A percentile compares a stretch with the other conserved stretches of the same genome.
Conservation (phyloP, 2,329 filamentous ascomycete genomes). For the Tolypocladium endophyticum region DNA sequence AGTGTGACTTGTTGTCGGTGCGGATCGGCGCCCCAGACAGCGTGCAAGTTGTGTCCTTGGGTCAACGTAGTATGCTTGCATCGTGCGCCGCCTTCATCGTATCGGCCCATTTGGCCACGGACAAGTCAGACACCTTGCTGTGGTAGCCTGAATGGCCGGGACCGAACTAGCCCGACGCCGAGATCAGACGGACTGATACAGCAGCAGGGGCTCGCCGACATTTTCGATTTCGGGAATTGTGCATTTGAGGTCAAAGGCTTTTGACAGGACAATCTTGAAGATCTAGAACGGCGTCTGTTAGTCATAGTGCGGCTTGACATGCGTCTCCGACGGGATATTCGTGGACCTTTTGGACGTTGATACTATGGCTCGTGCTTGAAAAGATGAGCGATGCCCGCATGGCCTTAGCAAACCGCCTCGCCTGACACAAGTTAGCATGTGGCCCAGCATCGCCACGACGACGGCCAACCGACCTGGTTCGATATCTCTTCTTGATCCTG, state of each 20-base stretch:
- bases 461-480: constrained; percentile 58
- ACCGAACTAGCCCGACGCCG: neutral
- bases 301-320: neutral
- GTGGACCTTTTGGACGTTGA: constrained; percentile 95
- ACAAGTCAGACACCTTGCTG: neutral
- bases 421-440: constrained; percentile 35
- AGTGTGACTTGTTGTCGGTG: neutral
- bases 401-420: constrained; percentile 89
- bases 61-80: neutral
- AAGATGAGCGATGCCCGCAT: constrained; percentile 98
- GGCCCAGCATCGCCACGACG: neutral
- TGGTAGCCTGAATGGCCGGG: neutral
- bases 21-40: neutral
- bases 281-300: constrained; percentile 48
- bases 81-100: neutral
- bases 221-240: constrained; percentile 99
- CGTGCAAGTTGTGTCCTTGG: neutral
- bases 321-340: constrained; percentile 2
- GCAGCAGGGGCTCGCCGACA: constrained; percentile 84
- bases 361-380: constrained; percentile 97
- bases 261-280: constrained; percentile 98
- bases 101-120: neutral
- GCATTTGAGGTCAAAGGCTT: constrained; percentile 97
- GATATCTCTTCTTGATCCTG: constrained; percentile 99
- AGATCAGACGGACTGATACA: constrained; percentile 60